phyloP scores from a whole-genome alignment of 2,329 filamentous ascomycete species.

The Fusarium poae region DNA sequence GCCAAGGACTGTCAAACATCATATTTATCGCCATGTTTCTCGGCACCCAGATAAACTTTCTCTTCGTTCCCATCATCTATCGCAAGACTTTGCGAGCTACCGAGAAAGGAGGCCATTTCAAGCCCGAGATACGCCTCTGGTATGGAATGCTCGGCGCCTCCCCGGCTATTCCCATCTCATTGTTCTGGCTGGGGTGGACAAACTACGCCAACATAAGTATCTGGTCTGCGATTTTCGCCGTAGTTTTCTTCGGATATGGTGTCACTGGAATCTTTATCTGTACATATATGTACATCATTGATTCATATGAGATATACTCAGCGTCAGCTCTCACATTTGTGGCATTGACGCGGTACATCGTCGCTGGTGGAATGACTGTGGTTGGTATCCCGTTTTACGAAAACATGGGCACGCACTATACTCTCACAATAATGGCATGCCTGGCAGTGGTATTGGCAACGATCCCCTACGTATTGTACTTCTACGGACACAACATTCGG shows the following conservation, averaged over 20 bases:
- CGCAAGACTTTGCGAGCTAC: slow-evolving; percentile 50
- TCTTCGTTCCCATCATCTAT: slow-evolving; percentile 54
- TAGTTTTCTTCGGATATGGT: slow-evolving; percentile 59
- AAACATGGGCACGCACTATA: slow-evolving; percentile 52
- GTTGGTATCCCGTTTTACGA: slow-evolving; percentile 53
- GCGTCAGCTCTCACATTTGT: slow-evolving; percentile 53
- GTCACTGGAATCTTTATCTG: slow-evolving; percentile 51
- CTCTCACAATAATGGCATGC: slow-evolving; percentile 52
- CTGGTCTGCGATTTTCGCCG: slow-evolving; percentile 60
- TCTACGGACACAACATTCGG: slow-evolving; percentile 40
- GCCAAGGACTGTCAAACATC: slow-evolving; percentile 58
- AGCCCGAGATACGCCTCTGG: slow-evolving; percentile 58
- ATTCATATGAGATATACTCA: slow-evolving; percentile 53
- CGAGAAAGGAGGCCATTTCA: slow-evolving; percentile 37
- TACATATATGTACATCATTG: slow-evolving; percentile 55
- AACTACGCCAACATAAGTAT: slow-evolving; percentile 57
- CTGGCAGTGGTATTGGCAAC: slow-evolving; percentile 48
- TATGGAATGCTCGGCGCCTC: slow-evolving; percentile 60
- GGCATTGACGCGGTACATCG: slow-evolving; percentile 50
- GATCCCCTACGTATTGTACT: slow-evolving; percentile 50
- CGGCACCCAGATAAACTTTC: slow-evolving; percentile 54
- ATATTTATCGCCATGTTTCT: slow-evolving; percentile 60
- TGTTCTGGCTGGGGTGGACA: slow-evolving; percentile 67
- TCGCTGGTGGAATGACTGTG: slow-evolving; percentile 53
- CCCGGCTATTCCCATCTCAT: slow-evolving; percentile 57